A percentile compares a stretch with the other conserved stretches of the same genome.
phyloP scores from a whole-genome alignment of 2,329 filamentous ascomycete genomes.

The Pseudodiploospora longispora region DNA sequence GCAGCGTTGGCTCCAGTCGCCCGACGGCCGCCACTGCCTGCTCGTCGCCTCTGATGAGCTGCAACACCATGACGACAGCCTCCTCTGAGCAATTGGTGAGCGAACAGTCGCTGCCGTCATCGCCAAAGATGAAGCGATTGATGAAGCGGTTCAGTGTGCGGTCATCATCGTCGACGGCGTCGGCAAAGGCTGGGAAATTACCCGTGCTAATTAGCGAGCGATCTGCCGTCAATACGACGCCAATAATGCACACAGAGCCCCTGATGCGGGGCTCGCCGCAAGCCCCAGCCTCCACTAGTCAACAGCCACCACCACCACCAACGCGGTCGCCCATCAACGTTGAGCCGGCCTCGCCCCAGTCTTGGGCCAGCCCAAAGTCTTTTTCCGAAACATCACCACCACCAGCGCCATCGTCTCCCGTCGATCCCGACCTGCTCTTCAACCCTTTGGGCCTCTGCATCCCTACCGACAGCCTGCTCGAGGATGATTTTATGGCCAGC shows the following conservation, averaged over 20 bases:
- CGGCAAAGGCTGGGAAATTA: constrained; percentile 19
- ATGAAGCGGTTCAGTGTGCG: constrained; percentile 20
- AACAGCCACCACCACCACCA: constrained; percentile 7
- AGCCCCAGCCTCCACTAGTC: constrained; percentile 13
- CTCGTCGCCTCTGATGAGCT: not conserved
- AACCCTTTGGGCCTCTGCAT: constrained; percentile 48
- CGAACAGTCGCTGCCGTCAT: not conserved
- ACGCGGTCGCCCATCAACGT: not conserved
- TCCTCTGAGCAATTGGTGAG: not conserved
- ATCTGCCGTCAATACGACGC: constrained; percentile 6
- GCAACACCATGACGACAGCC: not conserved
- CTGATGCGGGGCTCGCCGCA: constrained; percentile 17
- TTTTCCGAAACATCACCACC: constrained; percentile 11
- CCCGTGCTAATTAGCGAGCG: constrained; percentile 11
- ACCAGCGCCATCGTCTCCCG: constrained; percentile 17
- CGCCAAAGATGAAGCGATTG: constrained; percentile 13
- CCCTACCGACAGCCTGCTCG: constrained; percentile 47
- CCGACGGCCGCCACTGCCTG: constrained; percentile 14
- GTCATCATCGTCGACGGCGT: constrained; percentile 14
- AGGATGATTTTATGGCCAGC: constrained; percentile 48
- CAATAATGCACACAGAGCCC: constrained; percentile 8
- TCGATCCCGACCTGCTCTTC: constrained; percentile 28
- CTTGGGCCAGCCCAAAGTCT: not conserved
- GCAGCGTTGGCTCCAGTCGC: constrained; percentile 8
- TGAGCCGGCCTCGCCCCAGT: constrained; percentile 3